phyloP scores from a whole-genome alignment of 805 yeast genomes.

The Candida saitoana region DNA sequence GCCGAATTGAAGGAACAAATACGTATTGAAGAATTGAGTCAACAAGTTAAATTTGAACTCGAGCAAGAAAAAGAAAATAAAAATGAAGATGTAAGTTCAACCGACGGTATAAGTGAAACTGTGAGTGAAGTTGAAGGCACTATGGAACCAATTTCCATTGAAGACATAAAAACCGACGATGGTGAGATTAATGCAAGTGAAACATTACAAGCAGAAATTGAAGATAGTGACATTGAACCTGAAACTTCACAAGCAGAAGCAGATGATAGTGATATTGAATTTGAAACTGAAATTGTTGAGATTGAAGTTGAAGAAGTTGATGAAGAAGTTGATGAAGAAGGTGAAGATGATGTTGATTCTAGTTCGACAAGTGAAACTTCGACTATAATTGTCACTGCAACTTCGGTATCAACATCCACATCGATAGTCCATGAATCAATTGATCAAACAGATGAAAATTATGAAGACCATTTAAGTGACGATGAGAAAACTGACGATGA shows the following conservation, averaged over 20 bases:
- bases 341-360: no score
- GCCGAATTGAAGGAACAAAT: conserved; percentile 7
- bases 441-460: background rate
- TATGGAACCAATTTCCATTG: background rate
- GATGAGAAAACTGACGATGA: conserved; percentile 4
- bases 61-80: background rate
- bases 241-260: background rate
- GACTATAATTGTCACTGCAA: background rate
- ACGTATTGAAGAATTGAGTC: background rate
- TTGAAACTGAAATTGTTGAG: background rate
- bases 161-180: background rate
- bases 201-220: background rate
- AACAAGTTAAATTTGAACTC: background rate
- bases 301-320: conserved; percentile 1
- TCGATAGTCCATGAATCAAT: background rate
- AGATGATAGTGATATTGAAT: no score
- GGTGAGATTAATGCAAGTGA: conserved; percentile 1
- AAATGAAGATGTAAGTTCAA: background rate
- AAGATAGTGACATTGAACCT: background rate
- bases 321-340: no score
- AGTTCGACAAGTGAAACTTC: background rate
- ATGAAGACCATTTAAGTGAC: conserved; percentile 1
- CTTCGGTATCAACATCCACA: background rate
- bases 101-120: background rate
- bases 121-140: background rate